These are phyloP conservation scores for Aspergillus chevalieri DNA, from an alignment of 2,329 filamentous ascomycete genomes.

Conservation along the genomic window DNA sequence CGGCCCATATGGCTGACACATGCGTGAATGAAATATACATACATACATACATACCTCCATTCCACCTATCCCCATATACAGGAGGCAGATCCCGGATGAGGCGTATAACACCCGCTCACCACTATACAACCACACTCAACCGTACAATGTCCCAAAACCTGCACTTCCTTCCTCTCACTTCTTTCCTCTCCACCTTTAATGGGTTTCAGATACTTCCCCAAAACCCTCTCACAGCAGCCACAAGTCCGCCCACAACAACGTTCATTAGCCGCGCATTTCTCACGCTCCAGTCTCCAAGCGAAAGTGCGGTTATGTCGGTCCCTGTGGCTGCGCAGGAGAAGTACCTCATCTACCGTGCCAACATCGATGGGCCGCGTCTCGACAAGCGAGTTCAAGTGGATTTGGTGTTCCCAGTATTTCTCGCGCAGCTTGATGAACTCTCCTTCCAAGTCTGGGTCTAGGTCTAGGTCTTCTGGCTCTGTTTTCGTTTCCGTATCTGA, in stretches of 20 bases:
- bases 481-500: background rate
- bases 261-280: background rate
- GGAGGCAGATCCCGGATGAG: background rate
- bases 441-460: background rate
- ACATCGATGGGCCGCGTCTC: background rate
- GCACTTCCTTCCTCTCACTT: background rate
- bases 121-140: background rate
- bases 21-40: too few relatives aligned
- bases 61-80: too few relatives aligned
- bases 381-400: background rate
- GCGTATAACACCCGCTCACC: background rate
- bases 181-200: background rate
- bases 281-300: background rate
- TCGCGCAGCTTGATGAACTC: background rate
- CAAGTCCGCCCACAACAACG: too few relatives aligned
- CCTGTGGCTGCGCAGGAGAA: background rate
- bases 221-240: background rate
- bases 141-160: background rate
- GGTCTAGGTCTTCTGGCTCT: too few relatives aligned
- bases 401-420: background rate
- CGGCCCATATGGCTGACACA: too few relatives aligned
- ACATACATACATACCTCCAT: too few relatives aligned
- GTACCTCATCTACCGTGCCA: too few relatives aligned
- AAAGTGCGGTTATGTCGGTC: background rate
- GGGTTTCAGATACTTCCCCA: background rate